Evolutionary conservation across 2,329 filamentous ascomycete genomes (phyloP).

Genomic region (Phialophora tarda): DNA sequence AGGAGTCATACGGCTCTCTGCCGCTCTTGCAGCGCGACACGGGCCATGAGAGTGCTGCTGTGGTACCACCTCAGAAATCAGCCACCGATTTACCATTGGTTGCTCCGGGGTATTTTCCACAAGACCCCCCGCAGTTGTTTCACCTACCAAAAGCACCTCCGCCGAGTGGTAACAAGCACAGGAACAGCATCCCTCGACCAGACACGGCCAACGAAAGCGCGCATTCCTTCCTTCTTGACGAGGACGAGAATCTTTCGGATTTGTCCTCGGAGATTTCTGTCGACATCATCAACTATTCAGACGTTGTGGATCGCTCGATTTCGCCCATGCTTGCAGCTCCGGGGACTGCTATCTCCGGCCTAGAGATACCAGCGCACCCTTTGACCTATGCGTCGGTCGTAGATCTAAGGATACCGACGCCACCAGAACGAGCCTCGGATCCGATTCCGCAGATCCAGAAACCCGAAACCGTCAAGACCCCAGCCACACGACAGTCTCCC

Average conservation of each 20-base stretch:
- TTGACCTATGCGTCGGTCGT: slow-evolving; percentile 54
- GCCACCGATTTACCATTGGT: slow-evolving; percentile 10
- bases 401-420: slow-evolving; percentile 44
- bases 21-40: slow-evolving; percentile 73
- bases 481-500: neutral
- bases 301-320: slow-evolving; percentile 44
- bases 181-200: slow-evolving; percentile 40
- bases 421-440: slow-evolving; percentile 47
- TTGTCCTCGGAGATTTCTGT: slow-evolving; percentile 58
- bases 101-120: slow-evolving; percentile 33
- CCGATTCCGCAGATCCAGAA: slow-evolving; percentile 39
- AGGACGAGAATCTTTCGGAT: slow-evolving; percentile 62
- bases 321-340: slow-evolving; percentile 43
- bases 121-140: slow-evolving; percentile 36
- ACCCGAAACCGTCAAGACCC: neutral
- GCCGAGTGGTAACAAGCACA: slow-evolving; percentile 41
- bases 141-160: slow-evolving; percentile 35
- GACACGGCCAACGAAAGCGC: slow-evolving; percentile 40
- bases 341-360: slow-evolving; percentile 46
- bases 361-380: slow-evolving; percentile 52
- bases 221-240: slow-evolving; percentile 58
- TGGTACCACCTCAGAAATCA: neutral
- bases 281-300: slow-evolving; percentile 54
- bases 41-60: slow-evolving; percentile 25
- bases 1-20: slow-evolving; percentile 76